Conservation (phyloP, 2,329 filamentous ascomycete species). For the Epicoccum sorghinum region DNA sequence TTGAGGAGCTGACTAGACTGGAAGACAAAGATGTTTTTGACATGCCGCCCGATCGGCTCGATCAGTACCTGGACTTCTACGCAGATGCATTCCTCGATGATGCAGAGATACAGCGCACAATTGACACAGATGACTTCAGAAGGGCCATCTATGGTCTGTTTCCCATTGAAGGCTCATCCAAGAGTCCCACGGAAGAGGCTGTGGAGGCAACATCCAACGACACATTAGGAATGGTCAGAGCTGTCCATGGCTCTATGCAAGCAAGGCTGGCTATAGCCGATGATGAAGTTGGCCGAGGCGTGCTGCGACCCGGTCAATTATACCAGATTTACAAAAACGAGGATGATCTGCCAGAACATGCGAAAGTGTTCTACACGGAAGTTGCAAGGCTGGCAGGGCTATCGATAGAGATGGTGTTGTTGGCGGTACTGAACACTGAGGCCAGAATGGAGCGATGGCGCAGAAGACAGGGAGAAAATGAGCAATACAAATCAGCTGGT, state of each 20-base stretch:
- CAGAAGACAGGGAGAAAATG: slow-evolving; percentile 17
- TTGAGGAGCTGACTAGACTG: slow-evolving; percentile 58
- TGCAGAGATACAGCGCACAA: slow-evolving; percentile 42
- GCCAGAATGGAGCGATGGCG: slow-evolving; percentile 35
- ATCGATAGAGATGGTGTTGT: slow-evolving; percentile 57
- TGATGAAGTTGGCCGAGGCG: slow-evolving; percentile 32
- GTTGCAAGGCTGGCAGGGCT: slow-evolving; percentile 59
- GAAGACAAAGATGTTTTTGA: slow-evolving; percentile 66
- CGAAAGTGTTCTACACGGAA: slow-evolving; percentile 57
- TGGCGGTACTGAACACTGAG: slow-evolving; percentile 59
- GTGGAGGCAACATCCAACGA: slow-evolving; percentile 20
- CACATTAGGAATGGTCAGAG: slow-evolving; percentile 48
- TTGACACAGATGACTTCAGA: slow-evolving; percentile 49
- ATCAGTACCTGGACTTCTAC: slow-evolving; percentile 82
- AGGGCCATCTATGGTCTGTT: slow-evolving; percentile 52
- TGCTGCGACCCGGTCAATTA: slow-evolving; percentile 54
- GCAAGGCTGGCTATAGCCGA: slow-evolving; percentile 48
- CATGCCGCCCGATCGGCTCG: slow-evolving; percentile 67
- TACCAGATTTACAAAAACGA: slow-evolving; percentile 58
- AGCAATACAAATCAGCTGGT: neutral
- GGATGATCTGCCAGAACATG: slow-evolving; percentile 54
- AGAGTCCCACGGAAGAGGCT: neutral
- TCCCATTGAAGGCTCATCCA: slow-evolving; percentile 33
- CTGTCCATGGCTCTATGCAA: slow-evolving; percentile 52
- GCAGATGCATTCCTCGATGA: slow-evolving; percentile 65